Conservation (phyloP, 192 early-diverging fungal species). For the Umbelopsis sp. region DNA sequence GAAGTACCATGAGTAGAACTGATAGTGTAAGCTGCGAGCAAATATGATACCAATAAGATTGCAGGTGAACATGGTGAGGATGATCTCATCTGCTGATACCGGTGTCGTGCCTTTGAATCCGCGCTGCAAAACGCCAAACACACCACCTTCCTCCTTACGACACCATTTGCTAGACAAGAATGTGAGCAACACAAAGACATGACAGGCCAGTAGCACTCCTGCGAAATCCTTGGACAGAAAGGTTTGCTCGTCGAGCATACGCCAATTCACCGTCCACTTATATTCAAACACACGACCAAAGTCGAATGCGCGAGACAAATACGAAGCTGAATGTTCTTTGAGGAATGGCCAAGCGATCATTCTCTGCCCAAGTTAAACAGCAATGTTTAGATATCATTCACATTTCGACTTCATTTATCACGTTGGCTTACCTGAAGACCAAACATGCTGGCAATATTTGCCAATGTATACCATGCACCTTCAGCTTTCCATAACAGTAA, state of each 20-base stretch:
- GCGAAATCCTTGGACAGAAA: conserved; percentile 72
- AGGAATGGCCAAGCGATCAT: conserved; percentile 70
- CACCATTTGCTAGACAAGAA: conserved; percentile 66
- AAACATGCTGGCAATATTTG: conserved; percentile 46
- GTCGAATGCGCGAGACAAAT: conserved; percentile 84
- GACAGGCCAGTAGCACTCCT: conserved; percentile 56
- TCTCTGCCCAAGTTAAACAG: neutral
- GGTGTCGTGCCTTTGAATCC: conserved; percentile 29
- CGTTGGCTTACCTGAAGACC: conserved; percentile 49
- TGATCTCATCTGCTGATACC: conserved; percentile 49
- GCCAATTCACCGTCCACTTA: conserved; percentile 97
- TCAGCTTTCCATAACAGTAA: conserved; percentile 59
- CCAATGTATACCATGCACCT: conserved; percentile 50
- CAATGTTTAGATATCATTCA: neutral
- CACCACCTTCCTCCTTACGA: conserved; percentile 39
- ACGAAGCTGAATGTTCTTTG: conserved; percentile 54
- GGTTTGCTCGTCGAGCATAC: conserved; percentile 68
- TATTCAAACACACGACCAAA: conserved; percentile 84
- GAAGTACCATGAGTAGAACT: conserved; percentile 97
- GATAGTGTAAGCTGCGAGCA: conserved; percentile 91
- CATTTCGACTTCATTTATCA: neutral
- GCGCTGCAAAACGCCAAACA: conserved; percentile 30
- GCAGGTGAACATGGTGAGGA: conserved; percentile 74
- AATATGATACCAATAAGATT: conserved; percentile 92
- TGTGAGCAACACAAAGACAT: conserved; percentile 60